Conservation (phyloP, 805 yeast genomes). For the Candida michaelii region DNA sequence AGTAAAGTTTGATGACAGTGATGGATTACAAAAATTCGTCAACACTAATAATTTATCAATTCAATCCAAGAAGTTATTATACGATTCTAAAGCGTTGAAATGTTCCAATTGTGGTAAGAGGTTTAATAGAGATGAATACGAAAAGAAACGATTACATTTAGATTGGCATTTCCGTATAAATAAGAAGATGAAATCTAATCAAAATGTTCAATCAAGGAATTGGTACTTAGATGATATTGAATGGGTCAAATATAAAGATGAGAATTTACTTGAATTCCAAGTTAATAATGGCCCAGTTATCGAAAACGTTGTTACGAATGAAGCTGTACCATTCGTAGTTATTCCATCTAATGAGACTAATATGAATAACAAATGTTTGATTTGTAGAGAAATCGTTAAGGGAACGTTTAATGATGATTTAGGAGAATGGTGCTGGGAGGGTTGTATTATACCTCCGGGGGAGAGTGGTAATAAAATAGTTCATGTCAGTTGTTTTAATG, state of each 20-base stretch:
- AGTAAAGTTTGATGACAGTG: conserved; percentile 5
- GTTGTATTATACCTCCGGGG: conserved; percentile 40
- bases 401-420: conserved; percentile 43
- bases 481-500: conserved; percentile 40
- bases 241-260: conserved; percentile 78
- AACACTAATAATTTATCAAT: conserved; percentile 28
- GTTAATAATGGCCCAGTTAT: conserved; percentile 7
- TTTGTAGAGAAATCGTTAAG: conserved; percentile 43
- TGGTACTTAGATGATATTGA: conserved; percentile 76
- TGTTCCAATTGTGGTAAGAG: conserved; percentile 91
- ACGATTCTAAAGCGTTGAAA: conserved; percentile 66
- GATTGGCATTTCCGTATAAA: conserved; percentile 97
- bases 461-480: conserved; percentile 35
- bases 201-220: conserved; percentile 65
- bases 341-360: conserved; percentile 66
- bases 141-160: conserved; percentile 62
- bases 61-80: conserved; percentile 36
- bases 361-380: conserved; percentile 45
- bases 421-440: conserved; percentile 49
- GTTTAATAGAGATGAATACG: conserved; percentile 56
- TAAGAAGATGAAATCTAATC: conserved; percentile 52
- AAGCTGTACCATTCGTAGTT: conserved; percentile 45
- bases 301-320: background rate
- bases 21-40: conserved; percentile 36
- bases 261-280: conserved; percentile 40